Percentiles rank a stretch among this genome's conserved stretches.
Conservation (phyloP, 495 filamentous ascomycete species). For the Aspergillus campestris region DNA sequence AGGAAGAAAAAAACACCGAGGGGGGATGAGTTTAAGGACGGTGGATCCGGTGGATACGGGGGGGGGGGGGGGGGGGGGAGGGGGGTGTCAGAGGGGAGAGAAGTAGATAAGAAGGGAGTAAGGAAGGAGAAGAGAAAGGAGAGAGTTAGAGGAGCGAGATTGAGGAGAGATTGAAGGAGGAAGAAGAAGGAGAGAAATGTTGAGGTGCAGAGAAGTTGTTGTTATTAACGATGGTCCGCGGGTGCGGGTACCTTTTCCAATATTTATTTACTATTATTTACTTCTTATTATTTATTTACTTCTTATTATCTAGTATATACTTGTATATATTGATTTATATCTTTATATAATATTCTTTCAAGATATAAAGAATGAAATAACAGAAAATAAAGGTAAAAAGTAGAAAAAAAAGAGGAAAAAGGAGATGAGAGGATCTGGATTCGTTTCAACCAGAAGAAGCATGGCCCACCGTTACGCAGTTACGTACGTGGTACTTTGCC, state of each 20-base stretch:
- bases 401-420: background rate
- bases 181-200: conserved; percentile 4
- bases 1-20: background rate
- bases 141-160: background rate
- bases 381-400: background rate
- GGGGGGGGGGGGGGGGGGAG: background rate
- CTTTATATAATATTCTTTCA: no score
- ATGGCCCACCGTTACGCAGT: conserved; percentile 7
- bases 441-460: conserved; percentile 7
- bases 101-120: background rate
- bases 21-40: no score
- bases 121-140: background rate
- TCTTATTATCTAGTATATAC: no score
- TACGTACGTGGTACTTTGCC: conserved; percentile 9
- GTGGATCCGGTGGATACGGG: background rate
- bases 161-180: background rate
- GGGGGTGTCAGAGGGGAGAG: background rate
- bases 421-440: background rate
- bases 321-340: no score
- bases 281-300: background rate
- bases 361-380: background rate
- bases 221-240: background rate
- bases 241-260: conserved; percentile 6
- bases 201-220: background rate
- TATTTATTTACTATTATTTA: background rate